phyloP scores from a whole-genome alignment of 306 rosid species.

The Trifolium repens region DNA sequence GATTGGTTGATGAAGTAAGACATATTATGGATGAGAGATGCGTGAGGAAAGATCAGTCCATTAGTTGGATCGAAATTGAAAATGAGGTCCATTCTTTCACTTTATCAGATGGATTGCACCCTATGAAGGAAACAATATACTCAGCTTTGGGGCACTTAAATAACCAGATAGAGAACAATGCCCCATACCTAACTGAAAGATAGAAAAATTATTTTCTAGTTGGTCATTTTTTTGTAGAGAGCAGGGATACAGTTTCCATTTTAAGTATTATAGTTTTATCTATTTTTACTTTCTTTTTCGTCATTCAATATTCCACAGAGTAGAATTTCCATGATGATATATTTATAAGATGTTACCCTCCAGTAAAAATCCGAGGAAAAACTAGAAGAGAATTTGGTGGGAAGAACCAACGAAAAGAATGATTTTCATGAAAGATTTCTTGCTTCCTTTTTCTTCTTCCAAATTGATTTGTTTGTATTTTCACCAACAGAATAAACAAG shows the following conservation, averaged over 20 bases:
- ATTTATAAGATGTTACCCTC: conserved; percentile 35
- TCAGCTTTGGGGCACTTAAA: conserved; percentile 58
- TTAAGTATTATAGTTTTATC: conserved; percentile 15
- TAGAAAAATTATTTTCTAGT: conserved; percentile 27
- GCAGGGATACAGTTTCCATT: conserved; percentile 42
- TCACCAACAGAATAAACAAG: conserved; percentile 32
- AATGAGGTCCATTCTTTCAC: conserved; percentile 60
- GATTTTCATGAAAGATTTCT: conserved; percentile 37
- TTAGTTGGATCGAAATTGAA: conserved; percentile 68
- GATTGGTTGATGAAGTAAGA: conserved; percentile 62
- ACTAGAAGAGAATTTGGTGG: conserved; percentile 14
- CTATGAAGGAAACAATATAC: conserved; percentile 63
- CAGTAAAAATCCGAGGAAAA: conserved; percentile 32
- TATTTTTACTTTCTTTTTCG: conserved; percentile 22
- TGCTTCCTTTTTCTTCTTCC: conserved; percentile 17
- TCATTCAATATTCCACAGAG: conserved; percentile 39
- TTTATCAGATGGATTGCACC: conserved; percentile 61
- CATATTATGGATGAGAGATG: conserved; percentile 60
- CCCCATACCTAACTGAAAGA: conserved; percentile 46
- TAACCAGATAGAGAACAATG: conserved; percentile 55
- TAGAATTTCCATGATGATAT: conserved; percentile 39
- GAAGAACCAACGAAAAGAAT: conserved; percentile 30
- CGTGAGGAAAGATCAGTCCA: conserved; percentile 53
- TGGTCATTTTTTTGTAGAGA: conserved; percentile 39
- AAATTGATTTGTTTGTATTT: conserved; percentile 32